Conservation (phyloP, 768 basidiomycete species). For the Phanerochaete carnosa region DNA sequence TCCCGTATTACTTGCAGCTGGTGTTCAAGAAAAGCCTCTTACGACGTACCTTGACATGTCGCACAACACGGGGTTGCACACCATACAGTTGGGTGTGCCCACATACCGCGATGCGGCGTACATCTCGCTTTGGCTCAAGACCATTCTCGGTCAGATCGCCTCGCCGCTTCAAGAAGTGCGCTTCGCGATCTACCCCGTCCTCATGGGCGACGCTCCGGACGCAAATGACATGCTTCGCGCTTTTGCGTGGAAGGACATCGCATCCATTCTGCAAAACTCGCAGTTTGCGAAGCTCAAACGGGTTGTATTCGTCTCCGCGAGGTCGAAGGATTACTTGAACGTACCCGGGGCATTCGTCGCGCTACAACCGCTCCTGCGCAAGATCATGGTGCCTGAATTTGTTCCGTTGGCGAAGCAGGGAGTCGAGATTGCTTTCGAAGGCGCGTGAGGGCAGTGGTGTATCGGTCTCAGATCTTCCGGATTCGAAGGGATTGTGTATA, state of each 20-base stretch:
- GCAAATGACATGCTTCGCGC: conserved; percentile 3
- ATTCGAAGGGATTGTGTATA: too few species aligned
- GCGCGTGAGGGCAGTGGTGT: too few species aligned
- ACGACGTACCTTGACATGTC: conserved; percentile 8
- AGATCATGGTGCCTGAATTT: conserved; percentile 18
- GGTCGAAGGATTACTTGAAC: conserved; percentile 4
- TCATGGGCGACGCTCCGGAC: conserved; percentile 2
- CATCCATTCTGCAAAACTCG: not conserved
- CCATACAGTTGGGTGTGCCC: conserved; percentile 7
- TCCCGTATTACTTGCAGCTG: not conserved
- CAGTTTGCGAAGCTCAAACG: not conserved
- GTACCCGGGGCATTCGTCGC: conserved; percentile 7
- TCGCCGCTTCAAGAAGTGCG: conserved; percentile 11
- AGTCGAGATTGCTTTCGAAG: conserved; percentile 38
- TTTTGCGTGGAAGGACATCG: conserved; percentile 1
- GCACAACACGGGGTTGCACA: not conserved
- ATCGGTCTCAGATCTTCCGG: too few species aligned
- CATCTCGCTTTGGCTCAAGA: conserved; percentile 7
- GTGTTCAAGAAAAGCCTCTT: not conserved
- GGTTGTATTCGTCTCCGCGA: conserved; percentile 1
- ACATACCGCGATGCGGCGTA: conserved; percentile 7
- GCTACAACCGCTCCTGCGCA: not conserved
- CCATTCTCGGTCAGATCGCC: conserved; percentile 4
- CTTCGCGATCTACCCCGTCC: conserved; percentile 12
- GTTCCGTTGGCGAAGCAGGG: conserved; percentile 6